Base-by-base conservation (phyloP, 352 stramenopile genomes). In the Discostella stelligera region DNA sequence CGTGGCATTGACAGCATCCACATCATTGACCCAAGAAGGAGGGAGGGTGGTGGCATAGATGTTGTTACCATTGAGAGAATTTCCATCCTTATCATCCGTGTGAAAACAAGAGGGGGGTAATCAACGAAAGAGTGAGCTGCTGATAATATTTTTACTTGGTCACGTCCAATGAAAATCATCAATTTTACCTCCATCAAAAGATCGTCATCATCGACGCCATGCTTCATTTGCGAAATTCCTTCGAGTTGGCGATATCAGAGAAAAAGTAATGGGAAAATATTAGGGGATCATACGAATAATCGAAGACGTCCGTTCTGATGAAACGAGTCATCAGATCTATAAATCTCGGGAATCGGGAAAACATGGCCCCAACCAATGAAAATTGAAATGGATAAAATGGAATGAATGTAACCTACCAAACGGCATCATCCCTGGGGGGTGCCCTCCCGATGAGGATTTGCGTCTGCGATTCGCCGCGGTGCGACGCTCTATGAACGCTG, bases 1-100 rank as follows among this genome's bases (percentile, higher is more conserved):
- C 30, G 81, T 83, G 16, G 80, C 71, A 65, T 95, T 91, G 20
- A 95, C 89, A n/a, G 79, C 61, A 66, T 96, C 90, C 0, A 96
- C 92, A 68, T 94, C 84, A 25, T 91, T 80, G 8, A 96, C 92
- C 93, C 93, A 96, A 53, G 87, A 37, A 25, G 91, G 93, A 27
- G 90, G 89, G 41, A 94, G 80, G 16, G 73, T 64, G n/a, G 79
- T 77, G 49, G 63, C 71, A 16, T 78, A 74, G 0, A 71, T 18
- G 18, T 71, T 53, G 21, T 71, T 53, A n/a, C 48, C 53, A 27
- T 73, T 66, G 30, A 56, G 16, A 20, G 39, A 10, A 66, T 68
- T 50, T 14, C 46, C 60, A 52, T 54, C 61, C 60, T 74, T 1
- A 44, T 44, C 11, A 44, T 44, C 11, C 7, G 3, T 59, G 39